Percentiles rank a stretch among this genome's conserved stretches.
phyloP scores from a whole-genome alignment of 2,329 filamentous ascomycete species.

The Fusarium haematococcum region DNA sequence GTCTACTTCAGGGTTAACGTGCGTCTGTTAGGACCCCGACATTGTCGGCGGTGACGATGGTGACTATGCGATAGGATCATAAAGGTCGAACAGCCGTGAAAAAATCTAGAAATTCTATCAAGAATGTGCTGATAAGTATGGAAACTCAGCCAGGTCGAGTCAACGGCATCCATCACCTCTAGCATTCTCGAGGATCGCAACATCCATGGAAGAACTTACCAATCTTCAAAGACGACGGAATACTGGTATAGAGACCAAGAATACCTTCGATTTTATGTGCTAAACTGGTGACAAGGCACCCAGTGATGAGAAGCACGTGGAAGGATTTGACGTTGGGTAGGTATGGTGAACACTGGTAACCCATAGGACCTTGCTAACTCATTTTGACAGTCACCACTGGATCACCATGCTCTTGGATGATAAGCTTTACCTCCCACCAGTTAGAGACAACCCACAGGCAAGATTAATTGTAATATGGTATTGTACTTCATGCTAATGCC shows the following conservation, averaged over 20 bases:
- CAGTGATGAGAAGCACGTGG: neutral
- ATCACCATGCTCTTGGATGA: slow-evolving; percentile 15
- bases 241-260: neutral
- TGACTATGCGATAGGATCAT: neutral
- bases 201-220: neutral
- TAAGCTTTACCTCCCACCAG: slow-evolving; percentile 4
- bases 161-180: neutral
- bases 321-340: neutral
- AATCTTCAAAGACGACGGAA: neutral
- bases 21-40: neutral
- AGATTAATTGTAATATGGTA: no score
- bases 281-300: neutral
- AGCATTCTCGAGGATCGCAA: slow-evolving; percentile 1
- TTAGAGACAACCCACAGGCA: slow-evolving; percentile 11
- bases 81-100: neutral
- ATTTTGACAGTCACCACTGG: slow-evolving; percentile 5
- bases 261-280: neutral
- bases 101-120: neutral
- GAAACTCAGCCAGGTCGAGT: neutral
- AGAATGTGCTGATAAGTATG: neutral
- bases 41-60: neutral
- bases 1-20: neutral
- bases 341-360: neutral
- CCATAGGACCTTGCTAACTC: no score
- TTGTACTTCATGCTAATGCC: neutral